Conservation (phyloP, 1,139 yeast species). For the Geotrichum restrictum region DNA sequence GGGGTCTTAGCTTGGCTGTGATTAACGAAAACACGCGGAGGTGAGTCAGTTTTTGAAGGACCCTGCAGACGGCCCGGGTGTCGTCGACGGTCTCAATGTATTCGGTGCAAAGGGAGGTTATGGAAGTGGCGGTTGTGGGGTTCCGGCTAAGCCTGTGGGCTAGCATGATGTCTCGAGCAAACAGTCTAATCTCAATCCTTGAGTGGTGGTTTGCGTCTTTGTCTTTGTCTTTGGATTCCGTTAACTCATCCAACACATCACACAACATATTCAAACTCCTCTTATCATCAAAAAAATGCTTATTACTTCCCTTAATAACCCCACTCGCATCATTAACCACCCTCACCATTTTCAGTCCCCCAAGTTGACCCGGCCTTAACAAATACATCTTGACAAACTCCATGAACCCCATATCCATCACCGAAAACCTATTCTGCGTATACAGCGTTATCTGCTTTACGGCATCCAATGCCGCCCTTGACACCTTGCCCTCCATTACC, state of each 20-base stretch:
- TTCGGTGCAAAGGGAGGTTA: constrained; percentile 4
- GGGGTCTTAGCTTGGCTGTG: constrained; percentile 2
- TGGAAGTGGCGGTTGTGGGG: background rate
- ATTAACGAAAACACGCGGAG: constrained; percentile 7
- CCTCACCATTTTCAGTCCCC: background rate
- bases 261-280: background rate
- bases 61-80: background rate
- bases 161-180: background rate
- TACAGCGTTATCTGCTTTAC: constrained; percentile 9
- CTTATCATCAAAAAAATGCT: constrained; percentile 8
- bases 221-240: background rate
- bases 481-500: background rate
- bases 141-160: background rate
- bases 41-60: background rate
- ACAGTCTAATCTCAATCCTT: constrained; percentile 1
- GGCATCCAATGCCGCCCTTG: background rate
- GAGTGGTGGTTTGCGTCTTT: background rate
- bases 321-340: constrained; percentile 9
- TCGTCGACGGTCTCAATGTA: constrained; percentile 4
- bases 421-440: constrained; percentile 9
- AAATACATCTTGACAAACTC: constrained; percentile 1
- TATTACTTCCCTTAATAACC: constrained; percentile 2
- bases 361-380: background rate
- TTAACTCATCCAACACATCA: background rate
- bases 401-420: background rate